Conservation (phyloP, 169 alveolate genomes). For the Plasmodium sp. region DNA sequence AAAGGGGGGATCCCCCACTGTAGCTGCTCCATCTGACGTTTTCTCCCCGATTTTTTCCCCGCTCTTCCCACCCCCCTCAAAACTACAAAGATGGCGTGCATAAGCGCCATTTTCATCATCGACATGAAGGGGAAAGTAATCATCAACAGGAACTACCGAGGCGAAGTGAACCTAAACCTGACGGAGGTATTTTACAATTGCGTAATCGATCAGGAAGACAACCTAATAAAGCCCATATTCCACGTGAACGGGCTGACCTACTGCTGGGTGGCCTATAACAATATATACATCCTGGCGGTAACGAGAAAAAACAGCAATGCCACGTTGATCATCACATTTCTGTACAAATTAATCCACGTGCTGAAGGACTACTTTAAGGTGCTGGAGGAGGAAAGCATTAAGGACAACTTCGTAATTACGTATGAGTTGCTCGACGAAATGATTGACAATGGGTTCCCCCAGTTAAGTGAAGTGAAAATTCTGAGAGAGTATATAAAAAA, state of each 20-base stretch:
- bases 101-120: slow-evolving; percentile 93
- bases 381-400: slow-evolving; percentile 98
- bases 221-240: slow-evolving; percentile 94
- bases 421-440: slow-evolving; percentile 99
- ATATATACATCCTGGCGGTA: slow-evolving; percentile 91
- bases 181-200: slow-evolving; percentile 91
- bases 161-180: slow-evolving; percentile 85
- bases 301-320: slow-evolving; percentile 86
- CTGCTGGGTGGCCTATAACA: slow-evolving; percentile 97
- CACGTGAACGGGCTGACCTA: slow-evolving; percentile 95
- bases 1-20: neutral
- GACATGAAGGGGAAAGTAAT: slow-evolving; percentile 94
- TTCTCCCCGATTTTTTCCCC: neutral
- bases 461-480: slow-evolving; percentile 91
- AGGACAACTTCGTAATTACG: slow-evolving; percentile 99
- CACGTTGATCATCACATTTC: slow-evolving; percentile 79
- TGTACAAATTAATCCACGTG: slow-evolving; percentile 84
- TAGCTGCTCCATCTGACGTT: neutral
- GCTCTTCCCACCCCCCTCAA: neutral
- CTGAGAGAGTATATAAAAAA: slow-evolving; percentile 88
- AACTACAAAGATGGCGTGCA: slow-evolving; percentile 86
- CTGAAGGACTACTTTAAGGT: slow-evolving; percentile 96
- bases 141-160: slow-evolving; percentile 91
- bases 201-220: slow-evolving; percentile 96
- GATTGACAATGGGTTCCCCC: slow-evolving; percentile 99